These are phyloP conservation scores for Aspergillus novofumigatus DNA, from an alignment of 2,329 filamentous ascomycete genomes.

Conservation along the genomic window DNA sequence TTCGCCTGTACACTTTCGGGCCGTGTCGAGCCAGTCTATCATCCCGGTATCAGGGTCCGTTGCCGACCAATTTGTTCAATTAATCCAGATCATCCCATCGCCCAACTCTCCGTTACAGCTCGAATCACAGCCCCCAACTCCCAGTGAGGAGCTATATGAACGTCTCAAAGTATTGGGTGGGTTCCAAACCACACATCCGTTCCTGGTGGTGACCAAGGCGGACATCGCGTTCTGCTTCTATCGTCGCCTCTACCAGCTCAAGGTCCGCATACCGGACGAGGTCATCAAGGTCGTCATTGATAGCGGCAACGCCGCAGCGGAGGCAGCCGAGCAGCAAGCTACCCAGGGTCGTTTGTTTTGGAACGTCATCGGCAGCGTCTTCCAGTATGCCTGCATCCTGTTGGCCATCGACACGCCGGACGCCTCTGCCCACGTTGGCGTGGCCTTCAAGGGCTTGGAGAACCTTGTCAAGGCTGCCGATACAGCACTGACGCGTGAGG, in stretches of 20 bases:
- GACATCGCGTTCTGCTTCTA: conserved; percentile 31
- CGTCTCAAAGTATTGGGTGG: conserved; percentile 19
- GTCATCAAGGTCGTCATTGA: conserved; percentile 20
- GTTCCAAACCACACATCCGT: conserved; percentile 20
- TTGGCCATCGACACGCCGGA: conserved; percentile 25
- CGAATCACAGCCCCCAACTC: conserved; percentile 10
- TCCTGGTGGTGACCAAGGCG: conserved; percentile 26
- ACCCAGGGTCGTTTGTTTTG: conserved; percentile 24
- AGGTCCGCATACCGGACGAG: conserved; percentile 18
- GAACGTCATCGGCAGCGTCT: conserved; percentile 31
- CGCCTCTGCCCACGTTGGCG: conserved; percentile 14
- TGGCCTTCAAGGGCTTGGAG: conserved; percentile 24
- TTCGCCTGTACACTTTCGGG: conserved; percentile 21
- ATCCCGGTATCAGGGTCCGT: conserved; percentile 17
- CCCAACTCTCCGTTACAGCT: conserved; percentile 22
- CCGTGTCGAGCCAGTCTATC: conserved; percentile 23
- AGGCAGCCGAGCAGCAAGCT: conserved; percentile 21
- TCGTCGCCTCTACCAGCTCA: conserved; percentile 28
- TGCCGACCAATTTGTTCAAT: conserved; percentile 25
- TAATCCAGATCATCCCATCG: conserved; percentile 26
- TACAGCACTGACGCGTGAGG: conserved; percentile 24
- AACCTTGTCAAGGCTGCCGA: conserved; percentile 22
- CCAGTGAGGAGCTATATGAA: conserved; percentile 20
- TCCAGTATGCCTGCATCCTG: conserved; percentile 28
- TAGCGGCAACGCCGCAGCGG: conserved; percentile 17